Base-by-base conservation (phyloP, 257 asterid species). In the Agastache rugosa region DNA sequence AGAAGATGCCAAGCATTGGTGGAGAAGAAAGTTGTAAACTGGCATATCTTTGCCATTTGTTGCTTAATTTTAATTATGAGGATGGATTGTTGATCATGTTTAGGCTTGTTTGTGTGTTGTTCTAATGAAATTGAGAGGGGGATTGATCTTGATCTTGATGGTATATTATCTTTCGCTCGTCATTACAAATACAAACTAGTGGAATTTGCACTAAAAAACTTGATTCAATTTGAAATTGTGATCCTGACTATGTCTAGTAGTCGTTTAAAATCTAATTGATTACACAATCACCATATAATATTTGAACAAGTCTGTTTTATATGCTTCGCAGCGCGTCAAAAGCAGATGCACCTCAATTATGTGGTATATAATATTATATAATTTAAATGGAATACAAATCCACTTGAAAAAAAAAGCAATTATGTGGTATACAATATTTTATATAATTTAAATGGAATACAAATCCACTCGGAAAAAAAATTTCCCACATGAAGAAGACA, bases 21-120 rank as follows among this genome's bases (percentile, higher is more conserved):
- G 39, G 35, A 31, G 42, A 12, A 23, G 23, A 55, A 55, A 23
- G 63, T 20, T 55, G 63, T 55, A 22, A 55, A 55, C 34, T 22
- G 63, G 35, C 35, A 4, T 55, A 10, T 3, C 35, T 23, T 55
- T 39, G 51, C 76, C 48, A 59, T 59, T 54, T 56, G 11, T 29
- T 15, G 11, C 73, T 41, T 29, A 37, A 62, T 48, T 66, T 39
- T 67, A 59, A 45, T 23, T 0, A 54, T 67, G 61, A 39, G 67
- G 11, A 45, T 50, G 34, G 11, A 58, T 56, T 59, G 37, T 75
- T 63, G 1, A 22, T 20, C 11, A 29, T 27, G 17, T 19, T 27
- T 45, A 53, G 1, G 25, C 7, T 22, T 56, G 25, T 42, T 39
- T 59, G 59, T 50, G 58, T n/a, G 58, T 50, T 50, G 11, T 7